Base-by-base conservation (phyloP, 2,329 filamentous ascomycete species). In the Penicillium olsonii region DNA sequence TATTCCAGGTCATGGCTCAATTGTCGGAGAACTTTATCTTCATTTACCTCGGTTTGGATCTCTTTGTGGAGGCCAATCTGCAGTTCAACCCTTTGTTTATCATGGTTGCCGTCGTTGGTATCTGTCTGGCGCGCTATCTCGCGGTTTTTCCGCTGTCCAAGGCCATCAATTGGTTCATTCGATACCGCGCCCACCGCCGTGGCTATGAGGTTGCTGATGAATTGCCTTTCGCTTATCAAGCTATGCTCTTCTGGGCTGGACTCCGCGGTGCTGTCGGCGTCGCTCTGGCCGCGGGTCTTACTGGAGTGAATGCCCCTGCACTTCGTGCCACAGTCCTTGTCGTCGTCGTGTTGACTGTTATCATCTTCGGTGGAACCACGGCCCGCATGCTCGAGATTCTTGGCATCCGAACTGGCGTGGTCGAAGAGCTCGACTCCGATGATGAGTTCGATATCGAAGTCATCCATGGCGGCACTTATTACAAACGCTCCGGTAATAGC, bases 201-300 rank as follows among this genome's bases (percentile, higher is more conserved):
- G 91, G 91, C 19, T 80, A 78, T 48, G 88, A 95, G 49, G 83
- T 87, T 5, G 83, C 84, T 14, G 92, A 97, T 57, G 94, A 97
- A 70, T 76, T 99, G 29, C 94, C 94, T 0, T 95, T 91, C 67
- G 90, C 90, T 61, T 96, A 97, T 72, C 94, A 97, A 72, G 91
- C 88, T n/a, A 97, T 99, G 94, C 83, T 99, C n/a, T 99, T 95
- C 75, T 99, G 94, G 94, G 94, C 94, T 14, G 94, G 94, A 20
- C 80, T 99, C 24, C 89, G 94, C 55, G 94, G 94, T 62, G 94
- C 94, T 39, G 94, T 99, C 61, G 94, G 94, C 49, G 94, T 99
- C 29, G 94, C 94, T 2, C 79, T 99, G 39, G 94, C 94, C 26
- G 92, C 92, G 18, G 87, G 95, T 20, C 80, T 99, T 39, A 86